Evolutionary conservation across 176 grass and related monocot genomes (phyloP), one percentile per base, ranked within the genome.

Genomic region (Sorghum bicolor): DNA sequence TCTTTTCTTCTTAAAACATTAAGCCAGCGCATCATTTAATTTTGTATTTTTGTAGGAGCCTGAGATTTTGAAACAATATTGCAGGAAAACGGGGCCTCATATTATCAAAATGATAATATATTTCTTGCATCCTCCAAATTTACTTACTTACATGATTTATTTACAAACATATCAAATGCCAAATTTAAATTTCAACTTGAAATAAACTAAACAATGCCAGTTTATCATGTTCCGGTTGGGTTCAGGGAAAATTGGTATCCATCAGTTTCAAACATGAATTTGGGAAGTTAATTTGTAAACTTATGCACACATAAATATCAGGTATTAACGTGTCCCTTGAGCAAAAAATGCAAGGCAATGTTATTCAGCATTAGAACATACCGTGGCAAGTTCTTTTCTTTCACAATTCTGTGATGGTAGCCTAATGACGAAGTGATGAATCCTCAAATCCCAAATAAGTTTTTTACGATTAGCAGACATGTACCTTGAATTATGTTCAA

Each of bases 371-470:
- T 38, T 39, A 43, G 63, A 34, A 81, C 84, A 76, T 93, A 89
- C 92, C 88, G 87, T 90, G 68, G 74, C 37, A 41, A 88, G 50
- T 70, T 31, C 78, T 89, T 89, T 83, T 70, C 41, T 60, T 67
- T 75, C 84, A 90, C 77, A 90, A 84, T 84, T 88, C 53, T 88
- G 73, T 82, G 88, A 89, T 60, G 92, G 87, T 87, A 89, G 63
- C 88, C 83, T 98, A 81, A 90, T 58, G 29, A 86, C 50, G 43
- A 91, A 83, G 71, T 81, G 82, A 52, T 88, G 84, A 83, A 98
- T 63, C 73, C 32, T 98, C 55, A 98, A 70, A 81, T 98, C 88
- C 92, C 96, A 98, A 77, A 62, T 43, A 83, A 92, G 79, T 78
- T 87, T 95, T 85, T 87, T 93, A 63, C 76, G 88, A 31, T 91